Evolutionary conservation across 108 stramenopile genomes (phyloP).

Genomic region (Cyclotella sp.): DNA sequence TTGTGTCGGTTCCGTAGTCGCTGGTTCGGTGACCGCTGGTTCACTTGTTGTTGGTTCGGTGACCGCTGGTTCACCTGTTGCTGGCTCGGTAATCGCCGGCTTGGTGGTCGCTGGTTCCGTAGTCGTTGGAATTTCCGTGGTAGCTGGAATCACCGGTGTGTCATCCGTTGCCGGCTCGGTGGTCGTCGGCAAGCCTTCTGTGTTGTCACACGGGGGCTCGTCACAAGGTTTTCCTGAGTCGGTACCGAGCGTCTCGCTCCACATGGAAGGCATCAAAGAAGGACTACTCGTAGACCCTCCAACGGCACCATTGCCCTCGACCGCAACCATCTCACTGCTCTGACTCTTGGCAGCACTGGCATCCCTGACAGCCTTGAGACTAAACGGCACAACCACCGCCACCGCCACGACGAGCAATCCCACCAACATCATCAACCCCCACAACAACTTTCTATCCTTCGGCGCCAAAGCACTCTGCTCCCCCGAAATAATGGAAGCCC

Average conservation of each 20-base stretch:
- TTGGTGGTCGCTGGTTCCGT: not conserved
- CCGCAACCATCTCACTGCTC: not conserved
- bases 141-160: too few species aligned
- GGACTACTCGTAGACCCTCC: not conserved
- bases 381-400: slow-evolving; percentile 5
- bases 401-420: slow-evolving; percentile 2
- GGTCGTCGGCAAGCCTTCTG: too few species aligned
- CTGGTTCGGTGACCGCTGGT: not conserved
- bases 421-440: slow-evolving; percentile 14
- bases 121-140: not conserved
- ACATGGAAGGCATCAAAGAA: too few species aligned
- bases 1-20: not conserved
- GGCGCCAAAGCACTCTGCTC: not conserved
- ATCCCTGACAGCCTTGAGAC: not conserved
- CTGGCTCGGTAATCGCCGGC: not conserved
- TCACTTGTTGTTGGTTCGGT: not conserved
- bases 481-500: not conserved
- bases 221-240: too few species aligned
- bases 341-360: not conserved
- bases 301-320: not conserved
- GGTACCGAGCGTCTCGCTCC: too few species aligned
- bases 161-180: too few species aligned
- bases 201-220: too few species aligned
- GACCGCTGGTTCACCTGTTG: not conserved
- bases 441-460: not conserved